Conservation (phyloP, 23 red algal genomes). For the Gracilaria gracilis region DNA sequence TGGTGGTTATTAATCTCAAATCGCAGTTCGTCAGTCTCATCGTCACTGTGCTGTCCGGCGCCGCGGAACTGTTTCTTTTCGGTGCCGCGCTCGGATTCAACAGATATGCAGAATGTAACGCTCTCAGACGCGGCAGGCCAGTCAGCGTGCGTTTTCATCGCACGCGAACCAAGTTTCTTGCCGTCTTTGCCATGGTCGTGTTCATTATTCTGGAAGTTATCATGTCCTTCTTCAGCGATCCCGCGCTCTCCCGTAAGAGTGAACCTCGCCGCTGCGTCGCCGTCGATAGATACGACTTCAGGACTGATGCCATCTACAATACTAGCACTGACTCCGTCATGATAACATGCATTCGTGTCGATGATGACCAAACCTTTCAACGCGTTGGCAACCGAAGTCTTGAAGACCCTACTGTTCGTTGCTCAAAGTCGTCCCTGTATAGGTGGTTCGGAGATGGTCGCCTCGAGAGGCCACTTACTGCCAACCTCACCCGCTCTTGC, state of each 20-base stretch:
- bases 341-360: not conserved
- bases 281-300: not conserved
- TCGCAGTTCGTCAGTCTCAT: constrained; percentile 24
- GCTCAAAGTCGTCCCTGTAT: not conserved
- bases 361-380: not conserved
- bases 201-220: constrained; percentile 22
- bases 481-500: too few species aligned
- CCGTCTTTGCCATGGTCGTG: constrained; percentile 5
- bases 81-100: not conserved
- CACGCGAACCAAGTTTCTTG: not conserved
- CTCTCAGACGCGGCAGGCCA: not conserved
- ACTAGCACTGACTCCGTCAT: not conserved
- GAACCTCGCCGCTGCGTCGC: not conserved
- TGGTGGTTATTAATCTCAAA: constrained; percentile 19
- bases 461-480: not conserved
- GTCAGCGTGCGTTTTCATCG: constrained; percentile 19
- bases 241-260: not conserved
- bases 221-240: constrained; percentile 35
- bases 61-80: not conserved
- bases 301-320: not conserved
- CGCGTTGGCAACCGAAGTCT: not conserved
- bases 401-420: not conserved
- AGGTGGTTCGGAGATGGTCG: not conserved
- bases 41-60: not conserved
- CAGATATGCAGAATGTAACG: not conserved